Percentiles rank a stretch among this genome's conserved stretches.
Evolutionary conservation across 164 flowering plant species (phyloP).

Genomic region (Piper longum): DNA sequence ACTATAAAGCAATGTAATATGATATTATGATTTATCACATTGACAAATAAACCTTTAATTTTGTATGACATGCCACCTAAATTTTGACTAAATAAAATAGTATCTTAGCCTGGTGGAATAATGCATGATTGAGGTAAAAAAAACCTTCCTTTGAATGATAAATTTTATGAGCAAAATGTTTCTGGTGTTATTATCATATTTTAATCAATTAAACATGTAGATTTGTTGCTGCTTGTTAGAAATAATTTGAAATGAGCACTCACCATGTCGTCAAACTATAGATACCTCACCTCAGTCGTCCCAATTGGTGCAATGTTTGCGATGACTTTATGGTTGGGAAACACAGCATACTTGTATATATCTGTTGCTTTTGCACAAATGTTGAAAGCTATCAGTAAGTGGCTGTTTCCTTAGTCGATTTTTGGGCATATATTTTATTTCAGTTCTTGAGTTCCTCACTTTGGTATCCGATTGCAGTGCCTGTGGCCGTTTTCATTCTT

Average conservation of each 20-base stretch:
- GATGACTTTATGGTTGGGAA: slow-evolving; percentile 99
- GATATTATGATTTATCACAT: too few species aligned
- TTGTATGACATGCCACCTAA: too few species aligned
- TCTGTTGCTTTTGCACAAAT: slow-evolving; percentile 98
- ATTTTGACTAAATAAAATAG: too few species aligned
- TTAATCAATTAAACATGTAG: too few species aligned
- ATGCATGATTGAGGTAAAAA: too few species aligned
- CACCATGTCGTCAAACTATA: slow-evolving; percentile 15
- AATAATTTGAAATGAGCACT: not conserved
- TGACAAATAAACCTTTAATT: too few species aligned
- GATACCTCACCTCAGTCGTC: slow-evolving; percentile 72
- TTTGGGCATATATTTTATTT: not conserved
- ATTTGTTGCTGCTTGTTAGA: not conserved
- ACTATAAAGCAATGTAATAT: too few species aligned
- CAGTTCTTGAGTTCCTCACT: not conserved
- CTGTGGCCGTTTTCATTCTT: slow-evolving; percentile 89
- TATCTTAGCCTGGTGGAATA: too few species aligned
- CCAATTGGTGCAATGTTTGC: slow-evolving; percentile 98
- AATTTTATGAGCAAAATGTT: too few species aligned
- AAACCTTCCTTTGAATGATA: too few species aligned
- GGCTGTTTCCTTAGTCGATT: not conserved
- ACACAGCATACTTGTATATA: slow-evolving; percentile 93
- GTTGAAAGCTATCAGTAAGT: slow-evolving; percentile 97
- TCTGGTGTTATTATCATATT: too few species aligned
- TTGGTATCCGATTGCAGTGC: slow-evolving; percentile 44